Evolutionary conservation across 495 filamentous ascomycete species (phyloP).

Genomic region (Alectoria sarmentosa): DNA sequence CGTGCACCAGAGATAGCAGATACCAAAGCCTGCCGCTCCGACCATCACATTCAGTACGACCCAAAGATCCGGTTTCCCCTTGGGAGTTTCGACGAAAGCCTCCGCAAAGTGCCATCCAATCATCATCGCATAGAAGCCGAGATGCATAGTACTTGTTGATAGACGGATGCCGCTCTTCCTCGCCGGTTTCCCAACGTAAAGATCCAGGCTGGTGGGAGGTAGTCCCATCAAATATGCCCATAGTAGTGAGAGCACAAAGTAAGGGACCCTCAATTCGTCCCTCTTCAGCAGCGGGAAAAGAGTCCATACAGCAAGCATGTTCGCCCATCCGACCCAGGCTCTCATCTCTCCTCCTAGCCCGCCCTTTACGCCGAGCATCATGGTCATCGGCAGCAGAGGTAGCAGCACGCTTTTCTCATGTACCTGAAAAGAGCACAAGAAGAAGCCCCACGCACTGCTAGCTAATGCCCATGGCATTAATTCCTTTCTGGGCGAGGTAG

Average conservation of each 20-base stretch:
- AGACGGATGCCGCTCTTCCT: constrained; percentile 35
- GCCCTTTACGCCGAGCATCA: constrained; percentile 68
- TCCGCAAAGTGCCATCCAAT: constrained; percentile 73
- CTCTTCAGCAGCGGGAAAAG: constrained; percentile 84
- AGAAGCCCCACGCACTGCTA: constrained; percentile 89
- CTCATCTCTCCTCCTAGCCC: constrained; percentile 68
- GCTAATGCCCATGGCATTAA: constrained; percentile 73
- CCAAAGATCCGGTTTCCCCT: constrained; percentile 84
- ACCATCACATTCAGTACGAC: constrained; percentile 82
- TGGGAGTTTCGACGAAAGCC: constrained; percentile 54
- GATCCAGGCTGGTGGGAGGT: constrained; percentile 64
- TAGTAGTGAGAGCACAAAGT: constrained; percentile 70
- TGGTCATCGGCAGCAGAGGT: constrained; percentile 84
- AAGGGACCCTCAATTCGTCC: constrained; percentile 78
- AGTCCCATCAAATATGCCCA: constrained; percentile 89
- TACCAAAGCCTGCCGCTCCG: constrained; percentile 73
- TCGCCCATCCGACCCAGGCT: constrained; percentile 89
- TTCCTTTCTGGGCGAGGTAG: constrained; percentile 67
- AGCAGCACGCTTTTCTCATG: constrained; percentile 95
- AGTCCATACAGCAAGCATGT: constrained; percentile 86
- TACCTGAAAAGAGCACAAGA: constrained; percentile 93
- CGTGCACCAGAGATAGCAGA: constrained; percentile 88
- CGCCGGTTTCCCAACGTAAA: constrained; percentile 47
- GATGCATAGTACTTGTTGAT: constrained; percentile 60
- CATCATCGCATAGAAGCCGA: constrained; percentile 69